Evolutionary conservation across 2,329 filamentous ascomycete species (phyloP), one percentile per base, ranked within the genome.

Genomic region (Venturia effusa): DNA sequence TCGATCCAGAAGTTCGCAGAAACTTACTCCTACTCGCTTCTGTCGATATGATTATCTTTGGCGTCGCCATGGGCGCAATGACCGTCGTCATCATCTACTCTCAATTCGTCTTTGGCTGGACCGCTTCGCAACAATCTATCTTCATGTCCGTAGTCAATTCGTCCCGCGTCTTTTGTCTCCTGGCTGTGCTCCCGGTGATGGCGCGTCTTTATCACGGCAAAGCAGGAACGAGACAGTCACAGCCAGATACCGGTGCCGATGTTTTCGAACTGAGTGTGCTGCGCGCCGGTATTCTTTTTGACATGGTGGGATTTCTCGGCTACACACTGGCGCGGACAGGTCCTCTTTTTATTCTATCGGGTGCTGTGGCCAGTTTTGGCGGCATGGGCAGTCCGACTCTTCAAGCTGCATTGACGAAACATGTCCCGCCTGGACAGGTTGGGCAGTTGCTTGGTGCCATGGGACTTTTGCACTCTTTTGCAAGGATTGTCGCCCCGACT

Each of bases 391-490:
- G 88, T 41, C 92, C 94, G 1, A 94, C 90, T 0, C 80, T 96
- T 61, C 91, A 96, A 71, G 88, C 89, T 1, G 84, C 88, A 0
- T 78, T 97, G 61, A 97, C 92, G 24, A 97, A 97, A 73, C 94
- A 97, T 73, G 88, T 97, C 0, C 90, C 92, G 0, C 81, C 86
- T 0, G 89, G 94, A 67, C 84, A 84, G 59, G 88, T 94, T 0
- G 94, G 94, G 0, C 87, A 94, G 73, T 79, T 97, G n/a, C 82
- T 99, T 0, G 94, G 94, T 27, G 92, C 92, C 1, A 88, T 88
- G 19, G 94, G 93, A 0, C 79, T 97, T 66, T 76, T 97, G 65
- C 93, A 97, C 75, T 89, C 91, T 0, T 76, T 96, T 41, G 84
- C 89, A 3, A 81, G 92, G 66, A 85, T 97, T 1, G 73, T 96